A percentile compares a stretch with the other conserved stretches of the same genome.
phyloP scores from a whole-genome alignment of 2,329 filamentous ascomycete genomes.

The Penicillium hordei region DNA sequence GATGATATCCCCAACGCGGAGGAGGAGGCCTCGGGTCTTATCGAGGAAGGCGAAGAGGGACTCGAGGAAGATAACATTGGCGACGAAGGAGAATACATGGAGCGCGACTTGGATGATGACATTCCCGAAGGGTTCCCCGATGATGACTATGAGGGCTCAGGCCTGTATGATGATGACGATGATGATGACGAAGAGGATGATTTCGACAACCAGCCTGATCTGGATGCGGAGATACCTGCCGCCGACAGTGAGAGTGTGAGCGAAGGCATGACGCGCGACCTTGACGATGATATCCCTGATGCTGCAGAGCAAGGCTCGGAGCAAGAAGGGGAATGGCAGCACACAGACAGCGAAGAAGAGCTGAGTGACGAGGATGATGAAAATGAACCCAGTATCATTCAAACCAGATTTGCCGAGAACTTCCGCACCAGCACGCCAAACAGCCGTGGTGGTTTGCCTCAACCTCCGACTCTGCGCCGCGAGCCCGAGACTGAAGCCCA shows the following conservation, averaged over 20 bases:
- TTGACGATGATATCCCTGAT: constrained; percentile 71
- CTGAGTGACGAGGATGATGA: constrained; percentile 47
- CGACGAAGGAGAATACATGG: constrained; percentile 52
- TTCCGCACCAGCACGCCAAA: constrained; percentile 38
- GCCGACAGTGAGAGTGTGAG: constrained; percentile 55
- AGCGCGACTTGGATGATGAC: constrained; percentile 69
- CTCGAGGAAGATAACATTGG: constrained; percentile 55
- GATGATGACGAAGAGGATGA: constrained; percentile 46
- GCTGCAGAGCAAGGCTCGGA: constrained; percentile 42
- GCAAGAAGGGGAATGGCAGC: constrained; percentile 67
- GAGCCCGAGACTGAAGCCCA: constrained; percentile 42
- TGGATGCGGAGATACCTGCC: constrained; percentile 63
- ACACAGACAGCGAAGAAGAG: constrained; percentile 72
- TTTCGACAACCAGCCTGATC: constrained; percentile 46
- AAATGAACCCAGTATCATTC: constrained; percentile 31
- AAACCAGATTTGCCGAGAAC: constrained; percentile 28
- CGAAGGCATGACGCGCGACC: constrained; percentile 63
- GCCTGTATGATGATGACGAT: constrained; percentile 42
- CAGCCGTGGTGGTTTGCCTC: constrained; percentile 31
- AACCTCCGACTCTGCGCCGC: constrained; percentile 26
- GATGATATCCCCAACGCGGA: constrained; percentile 49
- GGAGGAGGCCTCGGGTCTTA: constrained; percentile 38
- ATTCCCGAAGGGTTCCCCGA: constrained; percentile 63
- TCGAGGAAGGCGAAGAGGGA: constrained; percentile 48
- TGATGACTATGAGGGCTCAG: constrained; percentile 45